Base-by-base conservation (phyloP, 208 protist species). In the Lotmaria passim region DNA sequence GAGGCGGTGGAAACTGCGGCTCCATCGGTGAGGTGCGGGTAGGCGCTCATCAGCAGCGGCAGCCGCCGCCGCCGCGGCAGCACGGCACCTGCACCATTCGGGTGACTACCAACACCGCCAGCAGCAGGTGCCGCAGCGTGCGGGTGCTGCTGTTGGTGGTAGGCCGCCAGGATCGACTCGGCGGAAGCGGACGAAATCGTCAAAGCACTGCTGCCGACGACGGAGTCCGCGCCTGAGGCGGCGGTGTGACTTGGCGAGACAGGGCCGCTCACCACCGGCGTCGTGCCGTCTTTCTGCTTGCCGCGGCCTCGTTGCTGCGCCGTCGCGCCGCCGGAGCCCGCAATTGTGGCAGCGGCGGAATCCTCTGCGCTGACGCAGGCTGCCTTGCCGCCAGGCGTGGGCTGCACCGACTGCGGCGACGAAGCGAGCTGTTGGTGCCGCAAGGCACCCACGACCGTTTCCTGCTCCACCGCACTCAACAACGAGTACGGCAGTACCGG, bases 391-490 rank as follows among this genome's bases (percentile, higher is more conserved):
- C 23, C 28, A 28, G 26, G 36, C 26, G 38, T n/a, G 5, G 43
- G 41, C 2, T 34, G 38, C 10, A 12, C 41, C 0, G 43, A 51
- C 26, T 31, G 26, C 26, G 14, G 57, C 17, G 23, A 21, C 28
- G 26, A 34, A 11, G 24, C 28, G 28, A 51, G 38, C 57, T 63
- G 57, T 17, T 63, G 57, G 10, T 46, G 28, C 7, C 38, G 48
- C 57, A 71, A 33, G 1, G 31, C 57, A 0, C 64, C 63, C 11
- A 78, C 58, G 12, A 71, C 44, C 33, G 73, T 80, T 33, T 78
- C 78, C n/a, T 61, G 52, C 64, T 83, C 78, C 51, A 80, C 69
- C 33, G 78, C 73, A 30, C 38, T 36, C 57, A 83, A 19, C 8
- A 83, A 69, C 24, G 61, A 66, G 47, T 73, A 74, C 23, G 71